These are phyloP conservation scores for Diplodia intermedia DNA, from an alignment of 2,329 filamentous ascomycete genomes.

Conservation along the genomic window DNA sequence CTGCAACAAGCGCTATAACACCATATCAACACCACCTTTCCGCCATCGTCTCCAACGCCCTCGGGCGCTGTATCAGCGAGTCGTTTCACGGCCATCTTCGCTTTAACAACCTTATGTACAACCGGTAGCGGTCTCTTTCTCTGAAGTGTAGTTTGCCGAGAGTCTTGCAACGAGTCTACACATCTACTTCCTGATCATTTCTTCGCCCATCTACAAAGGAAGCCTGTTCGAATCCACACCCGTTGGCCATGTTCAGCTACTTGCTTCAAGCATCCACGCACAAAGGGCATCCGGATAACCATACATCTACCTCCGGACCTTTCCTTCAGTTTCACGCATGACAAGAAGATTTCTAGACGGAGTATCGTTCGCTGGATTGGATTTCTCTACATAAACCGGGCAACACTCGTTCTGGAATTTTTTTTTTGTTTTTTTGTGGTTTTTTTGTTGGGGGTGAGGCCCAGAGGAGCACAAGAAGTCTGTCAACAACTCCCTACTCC, in stretches of 20 bases:
- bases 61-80: too few relatives aligned
- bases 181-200: background rate
- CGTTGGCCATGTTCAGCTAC: too few relatives aligned
- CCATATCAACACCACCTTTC: too few relatives aligned
- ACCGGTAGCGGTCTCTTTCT: too few relatives aligned
- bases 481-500: background rate
- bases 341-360: background rate
- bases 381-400: background rate
- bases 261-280: background rate
- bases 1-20: too few relatives aligned
- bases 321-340: background rate
- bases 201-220: background rate
- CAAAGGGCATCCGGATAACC: background rate
- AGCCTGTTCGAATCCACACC: background rate
- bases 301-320: too few relatives aligned
- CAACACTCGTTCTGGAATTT: background rate
- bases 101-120: too few relatives aligned
- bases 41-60: too few relatives aligned
- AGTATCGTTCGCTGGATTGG: background rate
- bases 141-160: too few relatives aligned
- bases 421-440: background rate
- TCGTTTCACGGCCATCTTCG: too few relatives aligned
- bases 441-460: background rate
- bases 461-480: too few relatives aligned
- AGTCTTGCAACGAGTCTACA: too few relatives aligned